These are phyloP conservation scores for Syzygium oleosum DNA, from an alignment of 345 rosid genomes.

Conservation along the genomic window DNA sequence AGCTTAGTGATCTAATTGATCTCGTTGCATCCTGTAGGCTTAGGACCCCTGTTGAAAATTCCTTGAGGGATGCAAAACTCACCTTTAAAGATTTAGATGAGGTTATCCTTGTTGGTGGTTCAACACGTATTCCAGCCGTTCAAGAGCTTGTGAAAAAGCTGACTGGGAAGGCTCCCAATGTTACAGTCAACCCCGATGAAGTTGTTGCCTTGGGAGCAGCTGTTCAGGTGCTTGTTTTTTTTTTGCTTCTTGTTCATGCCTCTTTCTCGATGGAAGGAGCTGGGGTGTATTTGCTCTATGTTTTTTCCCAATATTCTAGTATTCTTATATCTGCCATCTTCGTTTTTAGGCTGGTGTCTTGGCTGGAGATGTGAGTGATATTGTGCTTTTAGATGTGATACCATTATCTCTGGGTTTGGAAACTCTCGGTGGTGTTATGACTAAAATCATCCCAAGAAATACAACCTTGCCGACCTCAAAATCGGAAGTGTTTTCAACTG, in stretches of 20 bases:
- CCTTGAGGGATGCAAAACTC: conserved; percentile 87
- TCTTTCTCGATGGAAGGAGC: neutral
- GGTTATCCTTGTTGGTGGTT: conserved; percentile 97
- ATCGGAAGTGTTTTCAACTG: conserved; percentile 97
- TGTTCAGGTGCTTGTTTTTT: conserved; percentile 55
- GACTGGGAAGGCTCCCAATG: conserved; percentile 93
- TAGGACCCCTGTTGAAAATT: conserved; percentile 76
- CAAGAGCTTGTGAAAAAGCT: conserved; percentile 86
- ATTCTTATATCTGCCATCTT: neutral
- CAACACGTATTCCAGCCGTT: conserved; percentile 96
- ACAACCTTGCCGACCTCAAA: conserved; percentile 94
- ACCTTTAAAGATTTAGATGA: conserved; percentile 83
- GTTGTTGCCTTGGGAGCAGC: conserved; percentile 99
- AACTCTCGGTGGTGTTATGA: conserved; percentile 98
- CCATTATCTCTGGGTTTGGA: conserved; percentile 90
- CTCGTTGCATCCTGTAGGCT: conserved; percentile 28
- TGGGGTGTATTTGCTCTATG: neutral
- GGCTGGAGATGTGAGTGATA: conserved; percentile 94
- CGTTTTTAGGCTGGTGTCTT: conserved; percentile 79
- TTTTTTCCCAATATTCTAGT: neutral
- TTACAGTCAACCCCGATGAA: conserved; percentile 95
- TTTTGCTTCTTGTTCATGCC: neutral
- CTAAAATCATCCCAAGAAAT: conserved; percentile 91
- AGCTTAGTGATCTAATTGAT: neutral
- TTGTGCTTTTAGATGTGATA: conserved; percentile 81